A percentile compares a stretch with the other conserved stretches of the same genome.
phyloP scores from a whole-genome alignment of 2,329 filamentous ascomycete genomes.

The Pestalotiopsis sp. region DNA sequence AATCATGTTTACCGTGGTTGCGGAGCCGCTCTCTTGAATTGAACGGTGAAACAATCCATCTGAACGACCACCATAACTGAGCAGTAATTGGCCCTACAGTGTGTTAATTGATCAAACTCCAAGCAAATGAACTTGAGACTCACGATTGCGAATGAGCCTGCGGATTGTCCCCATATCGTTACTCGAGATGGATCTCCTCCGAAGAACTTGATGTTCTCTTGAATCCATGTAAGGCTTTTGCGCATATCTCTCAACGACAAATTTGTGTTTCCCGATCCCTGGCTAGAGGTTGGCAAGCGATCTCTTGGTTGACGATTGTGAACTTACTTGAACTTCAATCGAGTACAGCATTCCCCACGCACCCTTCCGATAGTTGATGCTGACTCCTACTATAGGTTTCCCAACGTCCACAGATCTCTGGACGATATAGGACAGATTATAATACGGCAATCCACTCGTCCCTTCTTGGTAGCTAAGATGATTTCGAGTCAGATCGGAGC shows the following conservation, averaged over 20 bases:
- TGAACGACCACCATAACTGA: conserved; percentile 28
- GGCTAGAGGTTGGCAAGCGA: neutral
- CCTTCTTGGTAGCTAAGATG: conserved; percentile 25
- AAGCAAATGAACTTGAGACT: neutral
- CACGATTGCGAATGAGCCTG: conserved; percentile 34
- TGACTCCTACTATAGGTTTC: conserved; percentile 49
- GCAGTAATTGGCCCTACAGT: conserved; percentile 28
- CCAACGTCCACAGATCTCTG: conserved; percentile 43
- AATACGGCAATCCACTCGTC: conserved; percentile 44
- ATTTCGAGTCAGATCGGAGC: neutral
- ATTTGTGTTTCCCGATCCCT: conserved; percentile 31
- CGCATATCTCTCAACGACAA: conserved; percentile 30
- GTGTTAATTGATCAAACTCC: neutral
- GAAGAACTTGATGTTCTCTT: conserved; percentile 31
- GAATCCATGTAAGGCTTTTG: conserved; percentile 28
- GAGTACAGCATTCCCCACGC: conserved; percentile 32
- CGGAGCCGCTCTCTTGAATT: conserved; percentile 32
- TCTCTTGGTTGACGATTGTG: neutral
- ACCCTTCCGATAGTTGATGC: conserved; percentile 46
- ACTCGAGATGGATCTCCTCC: conserved; percentile 29
- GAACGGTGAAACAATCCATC: conserved; percentile 30
- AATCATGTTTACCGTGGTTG: conserved; percentile 24
- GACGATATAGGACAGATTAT: conserved; percentile 64
- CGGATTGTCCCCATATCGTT: conserved; percentile 31
- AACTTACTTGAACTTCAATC: conserved; percentile 27